phyloP scores from a whole-genome alignment of 2,329 filamentous ascomycete genomes.

The Onygenales sp. region DNA sequence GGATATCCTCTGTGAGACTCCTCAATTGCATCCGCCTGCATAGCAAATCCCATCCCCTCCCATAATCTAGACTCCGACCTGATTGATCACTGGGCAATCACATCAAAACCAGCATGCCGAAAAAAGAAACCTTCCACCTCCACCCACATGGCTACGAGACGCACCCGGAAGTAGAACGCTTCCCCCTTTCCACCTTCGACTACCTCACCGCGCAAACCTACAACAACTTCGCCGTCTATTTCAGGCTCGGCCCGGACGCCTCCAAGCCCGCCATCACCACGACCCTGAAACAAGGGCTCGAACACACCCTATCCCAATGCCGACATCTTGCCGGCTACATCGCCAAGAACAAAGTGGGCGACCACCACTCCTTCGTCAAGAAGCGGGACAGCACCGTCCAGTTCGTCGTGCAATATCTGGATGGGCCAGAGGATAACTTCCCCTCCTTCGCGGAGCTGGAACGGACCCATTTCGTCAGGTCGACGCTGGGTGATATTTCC shows the following conservation, averaged over 20 bases:
- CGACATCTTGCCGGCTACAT: neutral
- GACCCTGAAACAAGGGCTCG: neutral
- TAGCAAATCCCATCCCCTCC: too few species aligned
- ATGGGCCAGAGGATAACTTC: neutral
- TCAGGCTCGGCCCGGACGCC: neutral
- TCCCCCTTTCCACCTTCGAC: neutral
- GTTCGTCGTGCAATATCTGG: neutral
- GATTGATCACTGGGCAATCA: too few species aligned
- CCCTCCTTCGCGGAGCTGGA: neutral
- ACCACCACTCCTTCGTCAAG: neutral
- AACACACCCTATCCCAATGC: neutral
- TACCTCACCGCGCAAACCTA: neutral
- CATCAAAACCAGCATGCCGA: neutral
- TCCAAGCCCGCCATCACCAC: neutral
- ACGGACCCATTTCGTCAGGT: neutral
- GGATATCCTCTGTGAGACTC: too few species aligned
- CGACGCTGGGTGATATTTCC: neutral
- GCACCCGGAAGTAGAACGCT: neutral
- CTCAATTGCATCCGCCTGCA: too few species aligned
- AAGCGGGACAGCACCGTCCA: neutral
- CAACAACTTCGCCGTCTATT: neutral
- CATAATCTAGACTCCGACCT: too few species aligned
- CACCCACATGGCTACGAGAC: neutral
- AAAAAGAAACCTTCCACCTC: neutral
- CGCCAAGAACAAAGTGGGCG: neutral